phyloP scores from a whole-genome alignment of 345 rosid genomes.

The Camelina hispida region DNA sequence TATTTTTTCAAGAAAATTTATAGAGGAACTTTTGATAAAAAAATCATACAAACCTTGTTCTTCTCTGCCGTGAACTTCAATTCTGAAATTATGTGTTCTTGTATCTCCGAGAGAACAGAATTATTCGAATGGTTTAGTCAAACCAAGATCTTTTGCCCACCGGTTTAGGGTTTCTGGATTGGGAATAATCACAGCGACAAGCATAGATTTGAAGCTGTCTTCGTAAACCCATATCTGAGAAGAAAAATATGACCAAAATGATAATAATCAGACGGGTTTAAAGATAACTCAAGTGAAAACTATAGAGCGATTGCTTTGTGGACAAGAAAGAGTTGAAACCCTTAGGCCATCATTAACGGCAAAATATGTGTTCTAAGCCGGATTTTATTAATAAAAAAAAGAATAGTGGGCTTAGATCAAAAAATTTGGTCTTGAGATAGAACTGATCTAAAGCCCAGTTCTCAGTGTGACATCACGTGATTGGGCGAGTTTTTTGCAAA shows the following conservation, averaged over 20 bases:
- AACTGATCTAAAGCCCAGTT: too few relatives aligned
- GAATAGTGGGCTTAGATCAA: too few relatives aligned
- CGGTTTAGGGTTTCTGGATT: conserved; percentile 59
- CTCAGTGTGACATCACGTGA: too few relatives aligned
- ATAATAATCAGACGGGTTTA: background rate
- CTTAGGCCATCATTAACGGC: too few relatives aligned
- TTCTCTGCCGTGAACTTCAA: conserved; percentile 62
- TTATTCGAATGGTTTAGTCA: conserved; percentile 50
- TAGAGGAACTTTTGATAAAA: conserved; percentile 7
- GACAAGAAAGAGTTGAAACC: conserved; percentile 8
- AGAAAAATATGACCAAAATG: background rate
- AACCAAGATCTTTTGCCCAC: conserved; percentile 69
- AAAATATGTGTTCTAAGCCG: too few relatives aligned
- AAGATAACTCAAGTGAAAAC: background rate
- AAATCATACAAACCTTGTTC: conserved; percentile 59
- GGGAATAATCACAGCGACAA: conserved; percentile 77
- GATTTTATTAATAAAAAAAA: too few relatives aligned
- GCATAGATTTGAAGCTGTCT: conserved; percentile 80
- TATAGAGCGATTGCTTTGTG: background rate
- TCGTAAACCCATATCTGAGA: conserved; percentile 87
- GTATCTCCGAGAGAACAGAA: conserved; percentile 64
- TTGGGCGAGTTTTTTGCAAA: too few relatives aligned
- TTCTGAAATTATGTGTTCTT: conserved; percentile 59
- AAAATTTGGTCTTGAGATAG: too few relatives aligned
- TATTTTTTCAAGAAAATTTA: conserved; percentile 27